Base-by-base conservation (phyloP, 2,329 filamentous ascomycete species). In the Sphaerulina vaccinii region DNA sequence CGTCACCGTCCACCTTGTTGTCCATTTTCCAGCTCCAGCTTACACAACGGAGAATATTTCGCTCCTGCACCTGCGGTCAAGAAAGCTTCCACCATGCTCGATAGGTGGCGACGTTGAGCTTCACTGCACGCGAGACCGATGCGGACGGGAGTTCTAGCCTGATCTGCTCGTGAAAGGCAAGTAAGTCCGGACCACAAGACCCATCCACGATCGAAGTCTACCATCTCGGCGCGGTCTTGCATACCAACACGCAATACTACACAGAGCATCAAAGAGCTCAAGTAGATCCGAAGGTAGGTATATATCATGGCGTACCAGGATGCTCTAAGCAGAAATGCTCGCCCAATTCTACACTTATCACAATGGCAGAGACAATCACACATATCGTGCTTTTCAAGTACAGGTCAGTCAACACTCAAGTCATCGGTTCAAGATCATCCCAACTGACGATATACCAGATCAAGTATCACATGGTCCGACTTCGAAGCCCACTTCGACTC, bases 371-470 rank as follows among this genome's bases (percentile, higher is more conserved):
- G 37, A 52, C 59, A 21, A 68, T 69, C 45, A 69, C 63, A 7
- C 67, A 69, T 51, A 69, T 68, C 24, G 68, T 68, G 8, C 64
- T 66, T 49, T 70, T 69, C 62, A 69, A 65, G 54, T 69, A 69
- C 53, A 57, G 61, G 32, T 35, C 16, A 5, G 32, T 35, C 13
- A 6, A 5, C 13, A n/a, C 5, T 5, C 32, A n/a, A 15, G 32
- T n/a, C 32, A 35, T n/a, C 32, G 32, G 5, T 15, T n/a, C 13
- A 6, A n/a, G 5, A 5, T 35, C 11, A 5, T 35, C 32, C 5
- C 5, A 15, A 35, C 32, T 35, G 32, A 35, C 13, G 13, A 15
- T 15, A 5, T n/a, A 11, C 5, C 32, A 35, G 13, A 2, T 38
- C 64, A 1, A 42, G 62, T 42, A 68, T 69, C 42, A 46, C 66